Evolutionary conservation across 2,329 filamentous ascomycete species (phyloP).

Genomic region (Aspergillus tanneri): DNA sequence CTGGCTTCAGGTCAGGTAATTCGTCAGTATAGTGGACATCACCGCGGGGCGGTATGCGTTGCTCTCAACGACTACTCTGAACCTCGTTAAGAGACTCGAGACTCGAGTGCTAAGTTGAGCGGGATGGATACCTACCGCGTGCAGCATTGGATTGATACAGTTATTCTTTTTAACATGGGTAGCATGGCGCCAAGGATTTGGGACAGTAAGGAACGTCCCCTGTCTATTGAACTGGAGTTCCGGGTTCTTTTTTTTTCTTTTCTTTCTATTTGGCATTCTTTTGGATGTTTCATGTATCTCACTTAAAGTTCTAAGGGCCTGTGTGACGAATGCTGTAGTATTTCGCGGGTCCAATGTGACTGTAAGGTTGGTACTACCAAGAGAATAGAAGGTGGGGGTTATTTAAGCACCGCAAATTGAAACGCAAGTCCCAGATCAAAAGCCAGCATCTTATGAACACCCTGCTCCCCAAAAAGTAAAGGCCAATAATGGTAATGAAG

Average conservation of each 20-base stretch:
- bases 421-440: too few relatives aligned
- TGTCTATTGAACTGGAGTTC: slow-evolving; percentile 15
- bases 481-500: neutral
- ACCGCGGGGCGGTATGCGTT: slow-evolving; percentile 87
- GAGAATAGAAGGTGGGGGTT: too few relatives aligned
- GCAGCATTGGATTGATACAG: slow-evolving; percentile 1
- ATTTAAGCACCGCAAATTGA: too few relatives aligned
- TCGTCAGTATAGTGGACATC: slow-evolving; percentile 91
- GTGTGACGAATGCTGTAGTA: neutral
- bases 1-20: slow-evolving; percentile 83
- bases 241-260: slow-evolving; percentile 9
- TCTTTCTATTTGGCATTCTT: slow-evolving; percentile 8
- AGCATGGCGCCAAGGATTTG: slow-evolving; percentile 26
- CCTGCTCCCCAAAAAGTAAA: neutral
- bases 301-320: too few relatives aligned
- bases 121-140: neutral
- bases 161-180: slow-evolving; percentile 20
- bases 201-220: slow-evolving; percentile 7
- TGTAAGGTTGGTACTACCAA: too few relatives aligned
- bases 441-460: neutral
- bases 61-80: slow-evolving; percentile 79
- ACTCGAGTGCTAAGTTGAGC: too few relatives aligned
- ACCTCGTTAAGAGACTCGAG: slow-evolving; percentile 37
- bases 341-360: too few relatives aligned
- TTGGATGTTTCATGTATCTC: neutral